These are phyloP conservation scores for Aschersonia sp. DNA, from an alignment of 2,329 filamentous ascomycete genomes.

Conservation along the genomic window DNA sequence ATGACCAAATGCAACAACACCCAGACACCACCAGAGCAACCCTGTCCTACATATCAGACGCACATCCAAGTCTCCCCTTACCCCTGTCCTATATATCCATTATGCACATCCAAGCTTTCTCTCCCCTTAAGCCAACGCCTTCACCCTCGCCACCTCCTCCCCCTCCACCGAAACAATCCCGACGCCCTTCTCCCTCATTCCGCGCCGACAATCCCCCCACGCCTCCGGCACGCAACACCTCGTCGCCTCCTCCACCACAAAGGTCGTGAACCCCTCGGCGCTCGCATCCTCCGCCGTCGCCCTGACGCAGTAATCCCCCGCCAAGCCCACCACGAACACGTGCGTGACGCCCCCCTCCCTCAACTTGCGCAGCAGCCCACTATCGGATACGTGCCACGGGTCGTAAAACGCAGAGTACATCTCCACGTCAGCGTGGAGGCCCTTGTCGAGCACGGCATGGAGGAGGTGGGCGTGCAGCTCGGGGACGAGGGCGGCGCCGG, in stretches of 20 bases:
- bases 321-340: slow-evolving; percentile 76
- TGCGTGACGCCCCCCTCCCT: slow-evolving; percentile 48
- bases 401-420: slow-evolving; percentile 92
- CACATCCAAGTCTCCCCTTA: not conserved
- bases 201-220: slow-evolving; percentile 41
- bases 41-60: not conserved
- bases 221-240: slow-evolving; percentile 49
- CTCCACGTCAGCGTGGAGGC: slow-evolving; percentile 58
- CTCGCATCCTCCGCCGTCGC: slow-evolving; percentile 66
- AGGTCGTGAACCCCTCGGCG: slow-evolving; percentile 62
- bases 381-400: slow-evolving; percentile 53
- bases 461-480: slow-evolving; percentile 50
- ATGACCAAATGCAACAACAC: too few species aligned
- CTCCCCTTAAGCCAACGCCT: not conserved
- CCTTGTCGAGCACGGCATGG: slow-evolving; percentile 65
- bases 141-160: slow-evolving; percentile 10
- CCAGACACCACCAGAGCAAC: too few species aligned
- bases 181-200: slow-evolving; percentile 46
- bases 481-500: slow-evolving; percentile 58
- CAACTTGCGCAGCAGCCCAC: slow-evolving; percentile 47
- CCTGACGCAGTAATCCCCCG: slow-evolving; percentile 81
- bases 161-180: slow-evolving; percentile 34
- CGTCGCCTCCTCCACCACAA: slow-evolving; percentile 66
- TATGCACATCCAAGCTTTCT: not conserved
- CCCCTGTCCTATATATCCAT: not conserved